Percentiles rank a stretch among this genome's conserved stretches.
Conservation (phyloP, 768 basidiomycete species). For the Podaxis carcinomalis region DNA sequence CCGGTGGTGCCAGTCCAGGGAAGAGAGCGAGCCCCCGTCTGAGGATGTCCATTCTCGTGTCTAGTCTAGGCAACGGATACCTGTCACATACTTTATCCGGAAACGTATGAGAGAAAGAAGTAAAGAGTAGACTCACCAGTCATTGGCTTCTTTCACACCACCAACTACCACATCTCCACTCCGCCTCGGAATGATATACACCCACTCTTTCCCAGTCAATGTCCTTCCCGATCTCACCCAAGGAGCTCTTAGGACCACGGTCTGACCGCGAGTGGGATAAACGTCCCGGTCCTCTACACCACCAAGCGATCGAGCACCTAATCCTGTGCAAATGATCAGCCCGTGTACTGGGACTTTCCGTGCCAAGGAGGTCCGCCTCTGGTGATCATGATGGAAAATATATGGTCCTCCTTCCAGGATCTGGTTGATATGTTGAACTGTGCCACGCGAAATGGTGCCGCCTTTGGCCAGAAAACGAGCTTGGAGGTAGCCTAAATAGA, state of each 20-base stretch:
- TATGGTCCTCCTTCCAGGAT: slow-evolving; percentile 40
- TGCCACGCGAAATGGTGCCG: slow-evolving; percentile 44
- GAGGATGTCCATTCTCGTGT: slow-evolving; percentile 62
- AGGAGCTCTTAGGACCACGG: slow-evolving; percentile 69
- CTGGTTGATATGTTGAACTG: slow-evolving; percentile 58
- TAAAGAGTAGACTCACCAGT: slow-evolving; percentile 42
- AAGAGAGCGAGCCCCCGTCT: slow-evolving; percentile 45
- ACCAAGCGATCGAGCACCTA: slow-evolving; percentile 70
- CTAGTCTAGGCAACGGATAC: slow-evolving; percentile 60
- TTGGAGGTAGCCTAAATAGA: slow-evolving; percentile 62
- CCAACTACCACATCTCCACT: slow-evolving; percentile 64
- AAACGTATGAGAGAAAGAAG: neutral
- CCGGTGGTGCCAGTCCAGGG: slow-evolving; percentile 55
- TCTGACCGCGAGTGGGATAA: slow-evolving; percentile 81
- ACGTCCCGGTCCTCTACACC: slow-evolving; percentile 78
- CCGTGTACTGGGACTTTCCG: slow-evolving; percentile 7
- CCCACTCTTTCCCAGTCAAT: slow-evolving; percentile 35
- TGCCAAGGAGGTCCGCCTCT: neutral
- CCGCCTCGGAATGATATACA: slow-evolving; percentile 63
- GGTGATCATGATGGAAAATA: slow-evolving; percentile 15
- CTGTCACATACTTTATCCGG: slow-evolving; percentile 22
- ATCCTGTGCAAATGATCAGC: slow-evolving; percentile 51
- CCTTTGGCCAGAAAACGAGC: slow-evolving; percentile 50
- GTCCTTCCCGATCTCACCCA: slow-evolving; percentile 57
- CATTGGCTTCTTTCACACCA: slow-evolving; percentile 52